Conservation (phyloP, 192 early-diverging fungal species). For the Coemansia sp. region DNA sequence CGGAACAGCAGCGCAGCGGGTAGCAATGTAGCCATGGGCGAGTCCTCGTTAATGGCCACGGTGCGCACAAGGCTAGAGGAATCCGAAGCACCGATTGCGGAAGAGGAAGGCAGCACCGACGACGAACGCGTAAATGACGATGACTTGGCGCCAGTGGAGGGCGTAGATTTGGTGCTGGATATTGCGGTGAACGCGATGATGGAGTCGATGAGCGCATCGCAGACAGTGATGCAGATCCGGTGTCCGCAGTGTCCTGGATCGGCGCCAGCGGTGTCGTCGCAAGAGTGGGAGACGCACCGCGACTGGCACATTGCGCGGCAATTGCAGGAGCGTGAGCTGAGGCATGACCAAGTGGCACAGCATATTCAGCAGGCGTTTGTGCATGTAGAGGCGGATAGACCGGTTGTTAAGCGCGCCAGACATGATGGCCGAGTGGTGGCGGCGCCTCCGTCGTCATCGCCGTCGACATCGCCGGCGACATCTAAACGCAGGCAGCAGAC, state of each 20-base stretch:
- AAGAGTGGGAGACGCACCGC: conserved; percentile 49
- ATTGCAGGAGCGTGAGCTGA: conserved; percentile 50
- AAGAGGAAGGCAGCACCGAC: conserved; percentile 1
- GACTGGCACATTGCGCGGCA: conserved; percentile 55
- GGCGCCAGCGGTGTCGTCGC: conserved; percentile 26
- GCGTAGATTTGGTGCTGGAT: conserved; percentile 32
- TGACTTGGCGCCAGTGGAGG: conserved; percentile 18
- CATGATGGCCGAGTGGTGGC: neutral
- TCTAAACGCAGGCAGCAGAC: conserved; percentile 40
- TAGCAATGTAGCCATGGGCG: conserved; percentile 1
- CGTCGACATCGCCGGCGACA: neutral
- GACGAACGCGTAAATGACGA: neutral
- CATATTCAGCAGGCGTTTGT: conserved; percentile 35
- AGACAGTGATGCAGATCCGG: conserved; percentile 46
- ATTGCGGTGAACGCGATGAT: conserved; percentile 48
- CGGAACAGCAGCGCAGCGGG: conserved; percentile 7
- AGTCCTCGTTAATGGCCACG: conserved; percentile 21
- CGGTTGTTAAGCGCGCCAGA: conserved; percentile 28
- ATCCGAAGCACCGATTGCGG: conserved; percentile 4
- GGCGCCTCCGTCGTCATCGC: neutral
- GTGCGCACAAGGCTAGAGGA: conserved; percentile 20
- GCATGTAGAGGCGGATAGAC: neutral
- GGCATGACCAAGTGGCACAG: conserved; percentile 30
- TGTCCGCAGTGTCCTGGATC: conserved; percentile 39
- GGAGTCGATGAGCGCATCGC: conserved; percentile 49